Conservation (phyloP, 768 basidiomycete genomes). For the Termitomyces sp. region DNA sequence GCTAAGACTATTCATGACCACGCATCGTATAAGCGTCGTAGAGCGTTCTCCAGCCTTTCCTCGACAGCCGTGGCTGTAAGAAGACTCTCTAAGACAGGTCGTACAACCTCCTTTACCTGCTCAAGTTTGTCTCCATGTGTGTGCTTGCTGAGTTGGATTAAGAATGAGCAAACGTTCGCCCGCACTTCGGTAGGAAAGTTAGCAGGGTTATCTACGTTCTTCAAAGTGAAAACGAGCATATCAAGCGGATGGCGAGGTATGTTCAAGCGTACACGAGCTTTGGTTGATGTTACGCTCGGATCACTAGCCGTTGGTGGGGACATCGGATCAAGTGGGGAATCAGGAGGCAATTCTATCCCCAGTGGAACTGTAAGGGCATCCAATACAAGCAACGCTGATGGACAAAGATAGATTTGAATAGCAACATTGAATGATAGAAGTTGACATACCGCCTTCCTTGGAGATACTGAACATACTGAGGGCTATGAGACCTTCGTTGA, state of each 20-base stretch:
- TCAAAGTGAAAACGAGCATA: conserved; percentile 61
- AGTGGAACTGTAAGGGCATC: conserved; percentile 54
- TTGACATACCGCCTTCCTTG: conserved; percentile 55
- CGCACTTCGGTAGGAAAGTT: conserved; percentile 75
- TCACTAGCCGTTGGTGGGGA: conserved; percentile 39
- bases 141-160: conserved; percentile 60
- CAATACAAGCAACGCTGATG: conserved; percentile 58
- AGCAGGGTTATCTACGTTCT: conserved; percentile 50
- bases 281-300: conserved; percentile 42
- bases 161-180: conserved; percentile 69
- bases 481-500: conserved; percentile 88
- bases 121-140: conserved; percentile 43
- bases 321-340: conserved; percentile 30
- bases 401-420: conserved; percentile 4
- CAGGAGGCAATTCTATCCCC: conserved; percentile 33
- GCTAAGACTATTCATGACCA: conserved; percentile 30
- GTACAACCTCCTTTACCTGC: conserved; percentile 46
- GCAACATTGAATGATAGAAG: neutral
- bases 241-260: conserved; percentile 60
- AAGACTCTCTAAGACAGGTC: conserved; percentile 50
- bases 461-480: conserved; percentile 73
- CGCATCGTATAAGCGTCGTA: conserved; percentile 36
- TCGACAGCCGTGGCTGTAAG: conserved; percentile 39
- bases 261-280: conserved; percentile 31
- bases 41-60: conserved; percentile 37